Percentiles rank a stretch among this genome's conserved stretches.
Conservation (phyloP, 805 yeast genomes). For the Tetrapisispora arboricola region DNA sequence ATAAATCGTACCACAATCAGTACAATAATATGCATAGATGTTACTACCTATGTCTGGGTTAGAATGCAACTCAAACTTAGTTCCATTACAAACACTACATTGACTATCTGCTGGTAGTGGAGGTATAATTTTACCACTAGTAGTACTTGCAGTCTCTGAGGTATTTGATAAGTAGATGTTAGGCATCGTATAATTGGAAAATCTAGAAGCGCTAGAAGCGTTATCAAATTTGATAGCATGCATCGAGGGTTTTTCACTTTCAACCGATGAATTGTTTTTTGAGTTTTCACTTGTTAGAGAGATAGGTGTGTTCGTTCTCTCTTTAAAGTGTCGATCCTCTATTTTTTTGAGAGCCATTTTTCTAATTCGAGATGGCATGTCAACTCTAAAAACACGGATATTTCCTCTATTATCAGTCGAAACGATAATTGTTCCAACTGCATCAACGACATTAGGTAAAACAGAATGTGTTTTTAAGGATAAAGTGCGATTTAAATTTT, state of each 20-base stretch:
- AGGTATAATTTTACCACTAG: neutral
- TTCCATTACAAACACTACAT: conserved; percentile 24
- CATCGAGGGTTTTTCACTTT: neutral
- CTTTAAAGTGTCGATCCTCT: conserved; percentile 5
- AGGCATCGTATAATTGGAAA: neutral
- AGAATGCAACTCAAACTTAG: conserved; percentile 11
- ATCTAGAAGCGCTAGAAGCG: neutral
- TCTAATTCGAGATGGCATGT: conserved; percentile 46
- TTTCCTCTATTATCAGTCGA: conserved; percentile 67
- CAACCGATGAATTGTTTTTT: neutral
- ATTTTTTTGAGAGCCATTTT: conserved; percentile 24
- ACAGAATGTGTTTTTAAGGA: neutral
- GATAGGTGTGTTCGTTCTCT: neutral
- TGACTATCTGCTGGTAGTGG: conserved; percentile 1
- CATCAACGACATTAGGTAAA: conserved; percentile 22
- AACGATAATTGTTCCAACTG: conserved; percentile 46
- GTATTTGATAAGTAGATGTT: neutral
- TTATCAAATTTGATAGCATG: neutral
- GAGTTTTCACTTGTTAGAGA: neutral
- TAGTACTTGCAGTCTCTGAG: conserved; percentile 2
- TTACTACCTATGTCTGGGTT: conserved; percentile 5
- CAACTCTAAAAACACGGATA: conserved; percentile 73
- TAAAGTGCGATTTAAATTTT: neutral
- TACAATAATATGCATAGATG: conserved; percentile 15
- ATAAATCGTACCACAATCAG: conserved; percentile 22